A percentile compares a stretch with the other conserved stretches of the same genome.
Evolutionary conservation across 805 yeast species (phyloP).

Genomic region (Priceomyces haplophilus): DNA sequence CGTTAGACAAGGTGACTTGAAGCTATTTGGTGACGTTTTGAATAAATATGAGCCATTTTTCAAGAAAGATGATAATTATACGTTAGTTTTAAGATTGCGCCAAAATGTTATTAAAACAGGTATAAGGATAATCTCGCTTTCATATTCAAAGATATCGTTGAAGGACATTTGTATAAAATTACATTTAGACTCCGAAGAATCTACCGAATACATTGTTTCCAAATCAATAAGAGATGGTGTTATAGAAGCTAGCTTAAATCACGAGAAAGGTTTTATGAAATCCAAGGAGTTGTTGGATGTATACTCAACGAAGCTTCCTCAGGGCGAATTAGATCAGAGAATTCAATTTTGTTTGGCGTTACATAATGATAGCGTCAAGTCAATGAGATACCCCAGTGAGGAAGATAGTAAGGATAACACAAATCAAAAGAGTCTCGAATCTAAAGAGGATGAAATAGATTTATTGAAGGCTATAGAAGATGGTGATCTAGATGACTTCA

Average conservation of each 20-base stretch:
- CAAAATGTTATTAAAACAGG: conserved; percentile 98
- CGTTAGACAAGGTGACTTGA: conserved; percentile 87
- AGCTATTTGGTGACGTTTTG: conserved; percentile 70
- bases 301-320: conserved; percentile 86
- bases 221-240: conserved; percentile 97
- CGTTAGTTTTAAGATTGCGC: conserved; percentile 82
- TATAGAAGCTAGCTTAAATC: conserved; percentile 90
- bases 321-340: conserved; percentile 84
- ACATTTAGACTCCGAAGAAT: conserved; percentile 88
- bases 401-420: conserved; percentile 28
- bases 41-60: conserved; percentile 58
- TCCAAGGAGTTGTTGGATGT: conserved; percentile 82
- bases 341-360: conserved; percentile 86
- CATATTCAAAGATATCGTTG: conserved; percentile 86
- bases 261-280: conserved; percentile 87
- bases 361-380: conserved; percentile 88
- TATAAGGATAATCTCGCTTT: conserved; percentile 84
- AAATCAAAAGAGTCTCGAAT: conserved; percentile 26
- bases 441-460: conserved; percentile 40
- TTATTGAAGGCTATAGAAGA: conserved; percentile 50
- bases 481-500: conserved; percentile 52
- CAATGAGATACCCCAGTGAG: conserved; percentile 83
- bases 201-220: conserved; percentile 95
- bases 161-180: conserved; percentile 92
- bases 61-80: conserved; percentile 74